These are phyloP conservation scores for Hordeum vulgare DNA, from an alignment of 176 grass and related monocot genomes.

Conservation along the genomic window MorexV3_pseudomolecules_assembly NC_058519.1:207520117-207520616, in stretches of 20 bases:
- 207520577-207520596: slow-evolving; percentile 92
- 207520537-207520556: slow-evolving; percentile 90
- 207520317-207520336: background rate
- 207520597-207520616: slow-evolving; percentile 97
- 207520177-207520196: background rate
- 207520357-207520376: background rate
- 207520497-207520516: slow-evolving; percentile 69
- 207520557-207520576: slow-evolving; percentile 98
- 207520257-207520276: background rate
- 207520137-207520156: too few species aligned
- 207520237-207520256: background rate
- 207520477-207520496: slow-evolving; percentile 83
- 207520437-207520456: slow-evolving; percentile 93
- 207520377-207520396: background rate
- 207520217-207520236: background rate
- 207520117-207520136: too few species aligned
- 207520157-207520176: too few species aligned
- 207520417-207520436: slow-evolving; percentile 73
- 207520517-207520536: slow-evolving; percentile 65
- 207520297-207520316: background rate
- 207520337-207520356: slow-evolving; percentile 21
- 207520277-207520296: background rate
- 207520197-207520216: background rate
- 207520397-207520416: background rate
- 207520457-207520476: slow-evolving; percentile 79